Base-by-base conservation (phyloP, 2,329 filamentous ascomycete species). In the Triangularia setosa region DNA sequence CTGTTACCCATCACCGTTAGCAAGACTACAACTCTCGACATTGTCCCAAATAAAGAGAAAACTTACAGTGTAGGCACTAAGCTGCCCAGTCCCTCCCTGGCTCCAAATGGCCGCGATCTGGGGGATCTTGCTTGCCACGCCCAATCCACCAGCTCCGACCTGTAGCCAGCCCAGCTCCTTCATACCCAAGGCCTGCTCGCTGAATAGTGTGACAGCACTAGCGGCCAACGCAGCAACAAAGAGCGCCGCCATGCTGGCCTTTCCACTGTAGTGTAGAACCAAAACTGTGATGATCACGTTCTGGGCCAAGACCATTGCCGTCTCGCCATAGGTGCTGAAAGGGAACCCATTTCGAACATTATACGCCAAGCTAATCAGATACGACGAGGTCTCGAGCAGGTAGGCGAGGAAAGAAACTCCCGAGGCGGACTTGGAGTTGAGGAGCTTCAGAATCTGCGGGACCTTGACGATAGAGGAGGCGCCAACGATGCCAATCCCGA, bases 301-400 rank as follows among this genome's bases (percentile, higher is more conserved):
- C 81, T 99, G 95, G 65, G 89, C 88, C 58, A 95, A 85, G 71
- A 99, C 97, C 73, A 98, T 83, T 40, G 91, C 93, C 27, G 92
- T 94, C 84, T 99, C 95, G 77, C 95, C 95, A 76, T 91, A 99
- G 11, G 95, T 99, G 83, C 90, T 96, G 79, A 99, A 97, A 2
- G 95, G 94, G 72, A 97, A 97, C 24, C 88, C 89, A 73, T 93
- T 92, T 75, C 95, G 92, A 69, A 91, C 83, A 77, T 96, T 97
- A 83, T 99, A 99, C 60, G 92, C 91, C 70, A 99, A 86, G 4
- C 89, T 90, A 78, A 97, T 96, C 72, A 97, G 84, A 79, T 96
- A 94, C 64, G 90, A 87, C 63, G 86, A 84, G 8, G 93, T 97
- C 81, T 99, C 95, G 75, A 99, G 91, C 33, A 95, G 83, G 81